These are phyloP conservation scores for Mitragyna speciosa DNA, from an alignment of 257 asterid genomes.

Conservation along the genomic window DNA sequence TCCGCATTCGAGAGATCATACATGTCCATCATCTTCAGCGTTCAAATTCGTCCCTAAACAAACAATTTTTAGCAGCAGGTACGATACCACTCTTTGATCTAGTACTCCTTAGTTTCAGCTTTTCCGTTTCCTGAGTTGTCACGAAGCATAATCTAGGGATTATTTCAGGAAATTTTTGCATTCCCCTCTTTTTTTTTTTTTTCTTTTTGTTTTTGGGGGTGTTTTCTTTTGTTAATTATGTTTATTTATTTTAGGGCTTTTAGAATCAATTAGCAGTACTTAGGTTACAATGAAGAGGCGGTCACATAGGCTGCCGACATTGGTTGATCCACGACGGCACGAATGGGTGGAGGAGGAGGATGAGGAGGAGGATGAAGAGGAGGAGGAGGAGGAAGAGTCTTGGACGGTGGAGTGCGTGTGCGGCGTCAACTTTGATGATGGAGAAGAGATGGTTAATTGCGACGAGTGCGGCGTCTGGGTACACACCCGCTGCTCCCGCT, in stretches of 20 bases:
- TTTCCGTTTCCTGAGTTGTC: no score
- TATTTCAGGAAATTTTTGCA: no score
- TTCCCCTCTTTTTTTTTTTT: no score
- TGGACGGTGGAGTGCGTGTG: slow-evolving; percentile 99
- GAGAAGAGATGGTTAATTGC: slow-evolving; percentile 98
- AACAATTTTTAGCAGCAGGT: no score
- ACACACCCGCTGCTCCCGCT: slow-evolving; percentile 91
- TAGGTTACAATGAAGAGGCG: slow-evolving; percentile 68
- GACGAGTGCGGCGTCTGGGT: slow-evolving; percentile 99
- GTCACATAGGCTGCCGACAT: slow-evolving; percentile 68
- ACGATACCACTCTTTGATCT: no score
- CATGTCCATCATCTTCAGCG: no score
- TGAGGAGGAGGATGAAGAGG: slow-evolving; percentile 28
- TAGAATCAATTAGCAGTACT: background rate
- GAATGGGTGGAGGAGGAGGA: background rate
- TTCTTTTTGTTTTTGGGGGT: no score
- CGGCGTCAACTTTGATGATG: slow-evolving; percentile 93
- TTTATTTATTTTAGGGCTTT: background rate
- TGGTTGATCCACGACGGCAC: slow-evolving; percentile 36
- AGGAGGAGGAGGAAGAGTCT: slow-evolving; percentile 91
- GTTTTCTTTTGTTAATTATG: background rate
- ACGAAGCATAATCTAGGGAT: no score
- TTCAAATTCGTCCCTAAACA: no score
- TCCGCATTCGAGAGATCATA: no score
- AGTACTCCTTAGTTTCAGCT: no score